Percentiles rank a stretch among this genome's conserved stretches.
phyloP scores from a whole-genome alignment of 495 filamentous ascomycete species.

The Hypoxylon crocopeplum region DNA sequence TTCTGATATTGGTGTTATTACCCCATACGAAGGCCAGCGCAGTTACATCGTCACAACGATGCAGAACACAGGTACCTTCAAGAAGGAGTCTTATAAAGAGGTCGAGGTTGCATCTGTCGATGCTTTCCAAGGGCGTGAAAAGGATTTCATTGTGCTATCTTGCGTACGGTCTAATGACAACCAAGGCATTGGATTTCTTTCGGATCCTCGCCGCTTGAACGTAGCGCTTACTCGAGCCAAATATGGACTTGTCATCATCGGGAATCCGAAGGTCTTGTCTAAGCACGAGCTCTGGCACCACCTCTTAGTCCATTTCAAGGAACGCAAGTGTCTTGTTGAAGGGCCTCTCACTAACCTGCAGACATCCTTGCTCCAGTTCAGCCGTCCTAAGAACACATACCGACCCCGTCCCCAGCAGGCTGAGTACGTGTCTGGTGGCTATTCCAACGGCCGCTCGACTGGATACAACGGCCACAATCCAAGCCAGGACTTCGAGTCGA shows the following conservation, averaged over 20 bases:
- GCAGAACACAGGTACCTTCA: constrained; percentile 96
- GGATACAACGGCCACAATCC: constrained; percentile 55
- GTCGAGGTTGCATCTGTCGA: constrained; percentile 98
- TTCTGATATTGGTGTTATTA: constrained; percentile 93
- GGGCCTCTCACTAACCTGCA: constrained; percentile 96
- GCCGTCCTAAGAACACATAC: constrained; percentile 88
- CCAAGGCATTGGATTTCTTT: constrained; percentile 98
- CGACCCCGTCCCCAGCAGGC: constrained; percentile 68
- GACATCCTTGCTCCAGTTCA: constrained; percentile 93
- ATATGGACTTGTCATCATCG: constrained; percentile 93
- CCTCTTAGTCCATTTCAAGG: constrained; percentile 96
- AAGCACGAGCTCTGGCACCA: constrained; percentile 99
- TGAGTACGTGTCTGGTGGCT: constrained; percentile 76
- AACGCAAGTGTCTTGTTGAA: constrained; percentile 93
- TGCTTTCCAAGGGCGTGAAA: constrained; percentile 98
- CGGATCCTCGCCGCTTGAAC: constrained; percentile 96
- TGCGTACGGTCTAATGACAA: constrained; percentile 99
- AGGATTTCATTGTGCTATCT: constrained; percentile 98
- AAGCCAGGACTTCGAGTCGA: constrained; percentile 80
- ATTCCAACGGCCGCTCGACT: constrained; percentile 57
- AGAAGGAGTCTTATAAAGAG: constrained; percentile 98
- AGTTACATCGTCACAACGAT: constrained; percentile 99
- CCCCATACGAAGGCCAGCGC: constrained; percentile 97
- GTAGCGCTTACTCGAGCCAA: constrained; percentile 98
- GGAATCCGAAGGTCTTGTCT: constrained; percentile 96